These are phyloP conservation scores for Cercospora sesami DNA, from an alignment of 2,329 filamentous ascomycete species.

Conservation along the genomic window DNA sequence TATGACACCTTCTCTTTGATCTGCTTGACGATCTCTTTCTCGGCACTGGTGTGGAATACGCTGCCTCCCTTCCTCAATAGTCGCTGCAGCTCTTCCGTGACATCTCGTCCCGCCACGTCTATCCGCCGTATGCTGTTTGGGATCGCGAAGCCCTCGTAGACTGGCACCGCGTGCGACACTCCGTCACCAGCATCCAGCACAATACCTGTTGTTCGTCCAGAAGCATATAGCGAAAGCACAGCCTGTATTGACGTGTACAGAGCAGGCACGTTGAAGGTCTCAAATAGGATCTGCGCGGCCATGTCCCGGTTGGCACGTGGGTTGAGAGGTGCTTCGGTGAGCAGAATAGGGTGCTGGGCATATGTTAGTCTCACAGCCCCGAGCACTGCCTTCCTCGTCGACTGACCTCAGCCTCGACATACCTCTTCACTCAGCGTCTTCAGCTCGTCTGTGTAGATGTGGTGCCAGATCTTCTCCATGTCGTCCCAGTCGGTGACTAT, in stretches of 20 bases:
- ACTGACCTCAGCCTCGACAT: constrained; percentile 34
- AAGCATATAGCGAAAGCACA: constrained; percentile 92
- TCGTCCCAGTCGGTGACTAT: constrained; percentile 99
- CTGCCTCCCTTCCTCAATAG: constrained; percentile 88
- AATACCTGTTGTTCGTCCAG: constrained; percentile 91
- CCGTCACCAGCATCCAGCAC: constrained; percentile 95
- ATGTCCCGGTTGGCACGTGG: constrained; percentile 93
- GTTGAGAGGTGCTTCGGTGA: constrained; percentile 95
- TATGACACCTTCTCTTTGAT: constrained; percentile 97
- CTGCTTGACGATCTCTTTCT: constrained; percentile 96
- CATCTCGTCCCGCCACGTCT: constrained; percentile 92
- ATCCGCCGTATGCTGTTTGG: constrained; percentile 93
- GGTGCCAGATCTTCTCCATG: constrained; percentile 99
- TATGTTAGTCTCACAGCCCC: constrained; percentile 17
- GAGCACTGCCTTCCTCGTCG: neutral
- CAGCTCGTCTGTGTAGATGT: constrained; percentile 91
- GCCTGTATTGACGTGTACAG: constrained; percentile 97
- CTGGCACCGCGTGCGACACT: constrained; percentile 93
- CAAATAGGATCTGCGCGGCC: constrained; percentile 95
- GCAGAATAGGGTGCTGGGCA: constrained; percentile 80
- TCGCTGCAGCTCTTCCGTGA: constrained; percentile 92
- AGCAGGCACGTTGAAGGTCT: constrained; percentile 97
- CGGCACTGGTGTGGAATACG: constrained; percentile 94
- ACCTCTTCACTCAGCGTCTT: constrained; percentile 98
- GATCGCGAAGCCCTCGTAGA: constrained; percentile 97